phyloP scores from a whole-genome alignment of 1,284 basidiomycete genomes.

The Polyporus tsugae region DNA sequence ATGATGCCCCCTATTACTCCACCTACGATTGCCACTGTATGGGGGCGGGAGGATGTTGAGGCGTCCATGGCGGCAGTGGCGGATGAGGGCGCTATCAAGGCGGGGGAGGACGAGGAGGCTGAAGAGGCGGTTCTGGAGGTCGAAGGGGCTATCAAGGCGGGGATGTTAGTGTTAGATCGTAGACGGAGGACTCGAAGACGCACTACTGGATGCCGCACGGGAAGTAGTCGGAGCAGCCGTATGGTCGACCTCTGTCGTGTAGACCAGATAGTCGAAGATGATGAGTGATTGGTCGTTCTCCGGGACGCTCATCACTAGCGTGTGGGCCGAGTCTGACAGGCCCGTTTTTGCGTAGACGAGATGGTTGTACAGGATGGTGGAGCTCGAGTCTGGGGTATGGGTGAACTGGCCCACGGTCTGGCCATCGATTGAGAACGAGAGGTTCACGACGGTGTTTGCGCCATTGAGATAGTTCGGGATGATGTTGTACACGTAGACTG shows the following conservation, averaged over 20 bases:
- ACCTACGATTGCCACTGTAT: neutral
- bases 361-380: slow-evolving; percentile 40
- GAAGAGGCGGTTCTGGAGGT: neutral
- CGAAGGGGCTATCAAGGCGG: too few relatives aligned
- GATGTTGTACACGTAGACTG: slow-evolving; percentile 42
- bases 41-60: neutral
- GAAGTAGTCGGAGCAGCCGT: neutral
- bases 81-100: neutral
- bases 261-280: slow-evolving; percentile 34
- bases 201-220: neutral
- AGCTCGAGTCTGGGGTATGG: slow-evolving; percentile 30
- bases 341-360: slow-evolving; percentile 40
- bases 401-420: slow-evolving; percentile 37
- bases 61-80: neutral
- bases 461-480: slow-evolving; percentile 32
- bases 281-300: slow-evolving; percentile 21
- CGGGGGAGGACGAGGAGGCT: neutral
- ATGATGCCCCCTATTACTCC: neutral
- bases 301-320: slow-evolving; percentile 22
- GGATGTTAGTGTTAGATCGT: neutral
- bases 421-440: slow-evolving; percentile 47
- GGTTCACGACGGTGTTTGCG: slow-evolving; percentile 35
- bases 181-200: neutral
- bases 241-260: slow-evolving; percentile 12
- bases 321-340: slow-evolving; percentile 30